phyloP scores from a whole-genome alignment of 1,284 basidiomycete species.

The Phylloboletellus chloephorus region DNA sequence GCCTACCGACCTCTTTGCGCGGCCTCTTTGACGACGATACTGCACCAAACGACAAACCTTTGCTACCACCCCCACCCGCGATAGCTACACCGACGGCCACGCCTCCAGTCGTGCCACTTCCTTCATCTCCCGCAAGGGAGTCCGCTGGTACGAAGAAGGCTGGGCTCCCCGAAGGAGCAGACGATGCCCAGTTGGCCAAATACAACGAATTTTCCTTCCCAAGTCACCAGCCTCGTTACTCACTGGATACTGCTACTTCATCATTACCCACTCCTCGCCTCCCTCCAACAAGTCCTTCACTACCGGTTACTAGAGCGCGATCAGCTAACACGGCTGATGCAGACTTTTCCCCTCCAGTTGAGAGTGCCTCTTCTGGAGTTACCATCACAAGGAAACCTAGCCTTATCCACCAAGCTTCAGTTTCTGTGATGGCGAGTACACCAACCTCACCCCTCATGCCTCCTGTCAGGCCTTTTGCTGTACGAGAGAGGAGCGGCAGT shows the following conservation, averaged over 20 bases:
- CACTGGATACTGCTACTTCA: slow-evolving; percentile 46
- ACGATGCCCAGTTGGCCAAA: slow-evolving; percentile 43
- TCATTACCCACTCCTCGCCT: slow-evolving; percentile 30
- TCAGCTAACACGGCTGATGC: slow-evolving; percentile 48
- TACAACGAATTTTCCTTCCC: slow-evolving; percentile 55
- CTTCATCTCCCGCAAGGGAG: slow-evolving; percentile 27
- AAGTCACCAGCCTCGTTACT: slow-evolving; percentile 31
- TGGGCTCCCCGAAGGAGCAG: slow-evolving; percentile 21
- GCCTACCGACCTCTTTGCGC: slow-evolving; percentile 66
- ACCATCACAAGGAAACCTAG: slow-evolving; percentile 35
- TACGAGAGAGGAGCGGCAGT: slow-evolving; percentile 45
- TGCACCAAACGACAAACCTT: slow-evolving; percentile 37
- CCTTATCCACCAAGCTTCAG: slow-evolving; percentile 42
- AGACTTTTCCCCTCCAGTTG: slow-evolving; percentile 20
- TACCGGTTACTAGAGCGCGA: slow-evolving; percentile 42
- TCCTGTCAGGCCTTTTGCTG: slow-evolving; percentile 43
- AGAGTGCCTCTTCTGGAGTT: slow-evolving; percentile 10
- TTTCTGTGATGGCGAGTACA: slow-evolving; percentile 40
- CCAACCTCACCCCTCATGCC: slow-evolving; percentile 32
- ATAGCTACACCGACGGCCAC: slow-evolving; percentile 29
- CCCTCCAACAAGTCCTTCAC: slow-evolving; percentile 28
- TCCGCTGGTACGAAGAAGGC: slow-evolving; percentile 14
- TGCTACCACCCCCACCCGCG: slow-evolving; percentile 22
- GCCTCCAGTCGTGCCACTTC: slow-evolving; percentile 27
- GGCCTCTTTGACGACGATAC: slow-evolving; percentile 59